Evolutionary conservation across 2,329 filamentous ascomycete genomes (phyloP), one percentile per base, ranked within the genome.

Genomic region (Pseudocercospora cruenta): DNA sequence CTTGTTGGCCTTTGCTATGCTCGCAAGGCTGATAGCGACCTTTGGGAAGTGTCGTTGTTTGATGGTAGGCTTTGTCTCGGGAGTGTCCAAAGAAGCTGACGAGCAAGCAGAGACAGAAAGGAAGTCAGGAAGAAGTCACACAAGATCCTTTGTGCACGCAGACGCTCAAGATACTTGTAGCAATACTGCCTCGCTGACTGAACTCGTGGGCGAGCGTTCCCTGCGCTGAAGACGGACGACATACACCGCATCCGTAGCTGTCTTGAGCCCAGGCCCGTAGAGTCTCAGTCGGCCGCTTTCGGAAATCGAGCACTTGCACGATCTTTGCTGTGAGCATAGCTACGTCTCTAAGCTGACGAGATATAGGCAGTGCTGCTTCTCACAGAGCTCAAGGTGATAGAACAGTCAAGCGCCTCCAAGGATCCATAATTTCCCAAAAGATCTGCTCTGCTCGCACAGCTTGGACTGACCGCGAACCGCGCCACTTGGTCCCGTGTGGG

Each of bases 71-170:
- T 76, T 76, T 76, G 74, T 76, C 71, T 75, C 72, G 73, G 69
- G 39, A 49, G 64, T 67, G 65, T 51, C 67, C 65, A 73, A 74
- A 72, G 67, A 67, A 65, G 68, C 54, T 63, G 68, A 66, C 55
- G 58, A 66, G 69, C 69, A 74, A 71, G 73, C 69, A 69, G 70
- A 73, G 69, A 70, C 69, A 71, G 71, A 71, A 72, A 72, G 72
- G 69, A 70, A 66, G 67, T 68, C 66, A 64, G 70, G 68, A 67
- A 72, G 68, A 67, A 70, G 71, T 74, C 70, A 70, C 70, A 75
- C 74, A 71, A 72, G 73, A 71, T 74, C 67, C 75, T 77, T 77
- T 77, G 75, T 77, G 73, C 64, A 64, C 72, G 71, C 55, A 69
- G 69, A 68, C 63, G 67, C 45, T 67, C 60, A 71, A 65, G 67